Percentiles rank a stretch among this genome's conserved stretches.
These are phyloP conservation scores for Microthyrium microscopicum DNA, from an alignment of 2,329 filamentous ascomycete genomes.

Conservation along the genomic window DNA sequence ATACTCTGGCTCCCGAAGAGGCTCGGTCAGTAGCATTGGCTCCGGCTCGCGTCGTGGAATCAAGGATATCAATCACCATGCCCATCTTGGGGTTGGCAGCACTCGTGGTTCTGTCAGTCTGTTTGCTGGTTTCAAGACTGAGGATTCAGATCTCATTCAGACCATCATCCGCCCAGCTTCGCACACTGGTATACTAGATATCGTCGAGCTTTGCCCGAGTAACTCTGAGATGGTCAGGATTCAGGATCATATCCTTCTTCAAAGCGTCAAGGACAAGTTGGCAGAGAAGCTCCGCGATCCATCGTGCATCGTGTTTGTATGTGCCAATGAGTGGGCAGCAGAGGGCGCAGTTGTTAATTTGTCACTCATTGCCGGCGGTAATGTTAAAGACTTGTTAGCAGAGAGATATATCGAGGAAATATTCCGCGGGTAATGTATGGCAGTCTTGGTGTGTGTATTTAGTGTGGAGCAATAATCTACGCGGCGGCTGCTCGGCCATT, in stretches of 20 bases:
- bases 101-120: slow-evolving; percentile 8
- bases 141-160: slow-evolving; percentile 8
- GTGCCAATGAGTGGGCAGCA: slow-evolving; percentile 5
- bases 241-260: slow-evolving; percentile 10
- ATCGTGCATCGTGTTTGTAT: slow-evolving; percentile 6
- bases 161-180: slow-evolving; percentile 7
- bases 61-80: too few relatives aligned
- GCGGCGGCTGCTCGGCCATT: too few relatives aligned
- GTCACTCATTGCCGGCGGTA: slow-evolving; percentile 1
- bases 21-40: too few relatives aligned
- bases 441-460: too few relatives aligned
- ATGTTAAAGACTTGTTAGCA: slow-evolving; percentile 1
- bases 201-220: slow-evolving; percentile 10
- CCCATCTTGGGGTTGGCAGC: too few relatives aligned
- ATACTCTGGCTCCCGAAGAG: too few relatives aligned
- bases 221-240: slow-evolving; percentile 9
- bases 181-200: slow-evolving; percentile 9
- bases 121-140: slow-evolving; percentile 10
- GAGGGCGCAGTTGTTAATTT: slow-evolving; percentile 4
- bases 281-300: slow-evolving; percentile 5
- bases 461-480: too few relatives aligned
- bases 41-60: too few relatives aligned
- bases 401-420: slow-evolving; percentile 7
- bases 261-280: background rate
- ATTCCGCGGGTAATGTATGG: too few relatives aligned